Evolutionary conservation across 352 stramenopile genomes (phyloP), one percentile per base, ranked within the genome.

Genomic region (Phytopythium helicoides): DNA sequence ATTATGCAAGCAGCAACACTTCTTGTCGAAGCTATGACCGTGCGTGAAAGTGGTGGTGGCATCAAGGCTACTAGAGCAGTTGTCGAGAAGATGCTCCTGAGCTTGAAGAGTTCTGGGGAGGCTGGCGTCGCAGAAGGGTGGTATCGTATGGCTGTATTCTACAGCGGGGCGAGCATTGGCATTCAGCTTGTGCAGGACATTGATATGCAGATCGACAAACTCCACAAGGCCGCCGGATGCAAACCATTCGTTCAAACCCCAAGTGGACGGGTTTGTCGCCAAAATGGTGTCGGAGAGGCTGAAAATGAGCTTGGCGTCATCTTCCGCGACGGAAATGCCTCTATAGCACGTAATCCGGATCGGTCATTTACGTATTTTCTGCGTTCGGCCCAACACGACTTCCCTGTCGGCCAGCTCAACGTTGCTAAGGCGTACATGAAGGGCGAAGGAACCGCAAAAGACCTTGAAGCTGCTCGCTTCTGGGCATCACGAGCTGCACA

Each of bases 131-230:
- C 67, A 7, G 67, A 70, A 28, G 67, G 56, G 7, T 76, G 67
- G 67, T 76, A 71, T 33, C 63, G 67, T 39, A 56, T 76, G n/a
- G 63, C 59, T 40, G 51, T 73, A 19, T 47, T 76, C 9, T 76
- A 68, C 37, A 67, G 59, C 25, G 66, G 48, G 25, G 46, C 60
- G 10, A 47, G 56, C 12, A 54, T 64, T 35, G 62, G 56, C 0
- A 58, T 72, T 15, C 59, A 59, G 3, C 6, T 72, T 28, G 69
- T 42, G 37, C n/a, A 54, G 11, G 45, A 70, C 38, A 53, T 57
- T 1, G 21, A 57, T 33, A 63, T 62, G 18, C 69, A 68, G 47
- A 9, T 72, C n/a, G 58, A 67, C 15, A 72, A 60, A 26, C 67
- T 76, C n/a, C 40, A 70, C 21, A 68, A 64, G 22, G 66, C 66